Conservation (phyloP, 108 stramenopile species). For the Aurantiochytrium sp. region DNA sequence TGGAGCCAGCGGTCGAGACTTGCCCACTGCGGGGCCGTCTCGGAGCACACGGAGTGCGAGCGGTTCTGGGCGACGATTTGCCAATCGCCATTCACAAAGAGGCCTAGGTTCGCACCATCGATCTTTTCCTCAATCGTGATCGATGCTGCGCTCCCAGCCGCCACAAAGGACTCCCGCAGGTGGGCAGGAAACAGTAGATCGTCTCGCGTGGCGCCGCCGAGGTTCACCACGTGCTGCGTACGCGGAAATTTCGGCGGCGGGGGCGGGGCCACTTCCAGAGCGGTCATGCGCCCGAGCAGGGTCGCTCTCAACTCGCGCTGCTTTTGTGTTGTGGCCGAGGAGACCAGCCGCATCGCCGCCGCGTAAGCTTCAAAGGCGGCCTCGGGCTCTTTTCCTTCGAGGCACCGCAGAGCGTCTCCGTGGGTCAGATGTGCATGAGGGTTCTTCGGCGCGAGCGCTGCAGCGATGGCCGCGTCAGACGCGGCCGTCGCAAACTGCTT, state of each 20-base stretch:
- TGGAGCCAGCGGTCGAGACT: conserved; percentile 37
- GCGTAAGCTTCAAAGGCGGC: too few relatives aligned
- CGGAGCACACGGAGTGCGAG: conserved; percentile 42
- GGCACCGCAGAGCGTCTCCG: too few relatives aligned
- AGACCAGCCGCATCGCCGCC: too few relatives aligned
- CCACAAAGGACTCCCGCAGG: neutral
- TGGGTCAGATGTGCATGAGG: too few relatives aligned
- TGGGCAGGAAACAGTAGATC: conserved; percentile 6
- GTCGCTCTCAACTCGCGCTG: neutral
- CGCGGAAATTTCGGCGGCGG: conserved; percentile 33
- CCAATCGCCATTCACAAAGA: conserved; percentile 30
- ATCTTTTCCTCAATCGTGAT: conserved; percentile 52
- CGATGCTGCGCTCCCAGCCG: neutral
- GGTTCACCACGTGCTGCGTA: conserved; percentile 15
- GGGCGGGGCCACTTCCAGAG: neutral
- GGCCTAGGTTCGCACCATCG: conserved; percentile 60
- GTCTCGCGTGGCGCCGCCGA: conserved; percentile 27
- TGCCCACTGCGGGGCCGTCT: neutral
- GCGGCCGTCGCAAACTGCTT: too few relatives aligned
- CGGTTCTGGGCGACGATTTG: conserved; percentile 52
- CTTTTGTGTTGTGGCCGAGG: too few relatives aligned
- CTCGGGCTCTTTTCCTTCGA: too few relatives aligned
- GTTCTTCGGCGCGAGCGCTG: too few relatives aligned
- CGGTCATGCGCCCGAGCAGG: neutral
- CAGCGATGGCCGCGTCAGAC: too few relatives aligned